Percentiles rank a stretch among this genome's conserved stretches.
Evolutionary conservation across 192 early-diverging fungal species (phyloP).

Genomic region (Geranomyces michiganensis): DNA sequence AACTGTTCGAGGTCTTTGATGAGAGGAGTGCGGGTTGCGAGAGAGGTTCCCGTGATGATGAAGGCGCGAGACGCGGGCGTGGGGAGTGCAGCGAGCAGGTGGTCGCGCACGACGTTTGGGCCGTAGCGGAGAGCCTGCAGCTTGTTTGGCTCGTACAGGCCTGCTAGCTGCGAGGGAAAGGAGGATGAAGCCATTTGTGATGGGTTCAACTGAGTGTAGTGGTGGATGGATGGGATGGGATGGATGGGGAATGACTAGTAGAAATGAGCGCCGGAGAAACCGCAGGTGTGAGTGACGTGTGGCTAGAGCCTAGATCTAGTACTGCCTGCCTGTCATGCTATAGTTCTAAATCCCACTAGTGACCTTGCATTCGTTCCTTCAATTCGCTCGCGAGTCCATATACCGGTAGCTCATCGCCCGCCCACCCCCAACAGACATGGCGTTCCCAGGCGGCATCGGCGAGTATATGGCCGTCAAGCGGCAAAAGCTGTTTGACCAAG

Average conservation of each 20-base stretch:
- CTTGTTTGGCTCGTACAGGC: slow-evolving; percentile 15
- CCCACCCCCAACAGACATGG: no score
- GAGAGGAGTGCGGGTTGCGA: slow-evolving; percentile 15
- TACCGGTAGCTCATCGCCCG: no score
- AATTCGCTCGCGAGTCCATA: no score
- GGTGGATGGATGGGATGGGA: no score
- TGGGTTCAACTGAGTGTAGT: no score
- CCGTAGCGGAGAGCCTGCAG: slow-evolving; percentile 23
- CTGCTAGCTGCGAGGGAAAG: background rate
- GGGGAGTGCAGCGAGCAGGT: slow-evolving; percentile 17
- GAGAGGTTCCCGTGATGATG: slow-evolving; percentile 14
- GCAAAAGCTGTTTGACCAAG: slow-evolving; percentile 46
- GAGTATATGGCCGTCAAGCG: slow-evolving; percentile 52
- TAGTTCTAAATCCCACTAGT: no score
- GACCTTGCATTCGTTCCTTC: no score
- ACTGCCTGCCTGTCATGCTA: no score
- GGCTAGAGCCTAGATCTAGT: no score
- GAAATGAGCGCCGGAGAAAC: no score
- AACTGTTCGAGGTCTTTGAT: slow-evolving; percentile 12
- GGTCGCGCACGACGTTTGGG: slow-evolving; percentile 4
- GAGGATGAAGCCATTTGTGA: background rate
- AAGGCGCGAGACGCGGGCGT: slow-evolving; percentile 6
- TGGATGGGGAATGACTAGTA: no score
- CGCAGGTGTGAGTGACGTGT: no score
- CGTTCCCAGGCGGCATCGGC: slow-evolving; percentile 38